phyloP scores from a whole-genome alignment of 345 rosid genomes.

The Populus pruinosa region DNA sequence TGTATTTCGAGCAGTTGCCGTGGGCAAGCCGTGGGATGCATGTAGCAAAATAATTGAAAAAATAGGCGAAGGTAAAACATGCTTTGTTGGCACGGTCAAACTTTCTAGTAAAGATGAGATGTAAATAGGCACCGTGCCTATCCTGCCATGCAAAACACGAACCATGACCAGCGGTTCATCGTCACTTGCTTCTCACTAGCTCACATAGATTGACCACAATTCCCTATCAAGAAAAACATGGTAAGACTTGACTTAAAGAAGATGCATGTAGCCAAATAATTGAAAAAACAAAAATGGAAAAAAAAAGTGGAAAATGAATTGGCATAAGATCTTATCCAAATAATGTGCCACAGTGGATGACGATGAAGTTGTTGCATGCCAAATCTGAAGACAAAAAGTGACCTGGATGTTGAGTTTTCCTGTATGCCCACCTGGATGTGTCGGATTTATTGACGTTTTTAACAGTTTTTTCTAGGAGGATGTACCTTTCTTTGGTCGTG shows the following conservation, averaged over 20 bases:
- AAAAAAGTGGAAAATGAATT: neutral
- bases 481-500: neutral
- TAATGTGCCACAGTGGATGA: neutral
- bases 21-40: no score
- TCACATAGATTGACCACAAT: neutral
- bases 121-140: no score
- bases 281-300: neutral
- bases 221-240: neutral
- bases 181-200: neutral
- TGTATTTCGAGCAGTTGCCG: no score
- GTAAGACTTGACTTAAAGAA: neutral
- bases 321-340: slow-evolving; percentile 3
- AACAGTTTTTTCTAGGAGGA: neutral
- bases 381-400: slow-evolving; percentile 5
- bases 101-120: no score
- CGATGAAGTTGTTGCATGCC: neutral
- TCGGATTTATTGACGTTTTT: slow-evolving; percentile 7
- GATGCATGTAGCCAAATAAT: neutral
- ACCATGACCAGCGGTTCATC: neutral
- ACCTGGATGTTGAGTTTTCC: slow-evolving; percentile 16
- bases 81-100: no score
- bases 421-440: slow-evolving; percentile 22
- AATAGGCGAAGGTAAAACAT: no score
- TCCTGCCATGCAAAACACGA: neutral
- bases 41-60: no score